Percentiles rank a stretch among this genome's conserved stretches.
phyloP scores from a whole-genome alignment of 257 asterid genomes.

The Ilex asprella region DNA sequence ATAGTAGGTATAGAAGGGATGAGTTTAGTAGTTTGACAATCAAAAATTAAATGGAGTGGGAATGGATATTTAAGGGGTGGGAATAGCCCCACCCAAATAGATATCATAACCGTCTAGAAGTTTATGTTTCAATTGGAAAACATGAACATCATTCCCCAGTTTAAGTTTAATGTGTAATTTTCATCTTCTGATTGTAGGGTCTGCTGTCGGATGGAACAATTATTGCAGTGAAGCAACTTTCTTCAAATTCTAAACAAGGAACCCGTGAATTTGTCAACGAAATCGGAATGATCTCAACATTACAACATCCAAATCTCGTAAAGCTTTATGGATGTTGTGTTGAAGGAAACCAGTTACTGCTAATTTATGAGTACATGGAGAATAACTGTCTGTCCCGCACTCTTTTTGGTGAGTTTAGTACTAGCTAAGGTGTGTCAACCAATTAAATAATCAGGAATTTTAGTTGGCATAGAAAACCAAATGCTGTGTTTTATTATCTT shows the following conservation, averaged over 20 bases:
- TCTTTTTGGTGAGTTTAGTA: constrained; percentile 55
- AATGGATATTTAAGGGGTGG: too few relatives aligned
- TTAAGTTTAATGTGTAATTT: not conserved
- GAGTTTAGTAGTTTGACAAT: too few relatives aligned
- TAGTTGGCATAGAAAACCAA: constrained; percentile 3
- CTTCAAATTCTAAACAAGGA: constrained; percentile 88
- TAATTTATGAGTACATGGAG: constrained; percentile 83
- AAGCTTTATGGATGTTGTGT: constrained; percentile 86
- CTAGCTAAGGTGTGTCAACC: not conserved
- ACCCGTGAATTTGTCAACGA: constrained; percentile 80
- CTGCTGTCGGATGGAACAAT: constrained; percentile 69
- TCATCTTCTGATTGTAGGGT: constrained; percentile 39
- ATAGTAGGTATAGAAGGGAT: too few relatives aligned
- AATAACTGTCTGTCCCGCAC: constrained; percentile 76
- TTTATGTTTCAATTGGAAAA: too few relatives aligned
- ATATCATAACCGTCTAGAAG: too few relatives aligned
- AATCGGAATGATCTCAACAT: constrained; percentile 83
- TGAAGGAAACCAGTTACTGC: constrained; percentile 73
- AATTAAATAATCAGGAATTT: not conserved
- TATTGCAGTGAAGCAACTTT: constrained; percentile 90
- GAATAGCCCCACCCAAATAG: too few relatives aligned
- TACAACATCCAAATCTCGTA: constrained; percentile 79
- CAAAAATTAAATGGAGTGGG: too few relatives aligned
- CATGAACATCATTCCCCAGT: too few relatives aligned
- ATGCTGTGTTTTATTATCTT: constrained; percentile 5